Evolutionary conservation across 805 yeast genomes (phyloP).

Genomic region (Myxozyma nipponensis): DNA sequence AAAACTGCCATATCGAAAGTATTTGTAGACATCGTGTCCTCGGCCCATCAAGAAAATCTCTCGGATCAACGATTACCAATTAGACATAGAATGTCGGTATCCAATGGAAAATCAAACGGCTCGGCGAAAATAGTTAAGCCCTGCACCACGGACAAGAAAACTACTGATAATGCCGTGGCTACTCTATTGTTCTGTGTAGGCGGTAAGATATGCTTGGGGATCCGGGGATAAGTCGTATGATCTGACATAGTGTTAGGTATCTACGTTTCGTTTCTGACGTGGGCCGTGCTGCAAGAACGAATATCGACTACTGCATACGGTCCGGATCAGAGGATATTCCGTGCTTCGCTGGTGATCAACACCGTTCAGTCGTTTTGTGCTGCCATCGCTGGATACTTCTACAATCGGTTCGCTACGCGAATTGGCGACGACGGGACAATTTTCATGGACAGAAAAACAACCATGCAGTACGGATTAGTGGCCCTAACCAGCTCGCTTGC

Average conservation of each 20-base stretch:
- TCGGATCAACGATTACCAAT: too few relatives aligned
- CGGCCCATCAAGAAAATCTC: too few relatives aligned
- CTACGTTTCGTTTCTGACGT: constrained; percentile 78
- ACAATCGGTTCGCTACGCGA: constrained; percentile 38
- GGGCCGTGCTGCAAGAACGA: constrained; percentile 92
- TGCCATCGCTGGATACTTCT: constrained; percentile 58
- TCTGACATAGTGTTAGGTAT: constrained; percentile 52
- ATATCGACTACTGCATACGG: constrained; percentile 75
- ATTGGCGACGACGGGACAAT: constrained; percentile 16
- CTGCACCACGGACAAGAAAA: too few relatives aligned
- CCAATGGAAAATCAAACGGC: too few relatives aligned
- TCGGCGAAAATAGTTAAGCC: too few relatives aligned
- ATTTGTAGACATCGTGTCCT: too few relatives aligned
- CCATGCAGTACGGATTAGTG: constrained; percentile 46
- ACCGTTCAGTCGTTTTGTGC: constrained; percentile 73
- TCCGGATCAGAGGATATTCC: constrained; percentile 50
- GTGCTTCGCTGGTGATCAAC: constrained; percentile 76
- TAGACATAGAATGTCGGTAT: too few relatives aligned
- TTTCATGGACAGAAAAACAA: constrained; percentile 33
- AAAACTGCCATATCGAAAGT: too few relatives aligned
- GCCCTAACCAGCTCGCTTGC: constrained; percentile 75
- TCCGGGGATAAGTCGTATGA: too few relatives aligned
- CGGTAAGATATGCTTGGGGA: too few relatives aligned
- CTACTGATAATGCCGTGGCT: too few relatives aligned
- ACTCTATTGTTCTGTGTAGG: too few relatives aligned